Evolutionary conservation across 2,329 filamentous ascomycete genomes (phyloP).

Genomic region (Talaromyces funiculosus): DNA sequence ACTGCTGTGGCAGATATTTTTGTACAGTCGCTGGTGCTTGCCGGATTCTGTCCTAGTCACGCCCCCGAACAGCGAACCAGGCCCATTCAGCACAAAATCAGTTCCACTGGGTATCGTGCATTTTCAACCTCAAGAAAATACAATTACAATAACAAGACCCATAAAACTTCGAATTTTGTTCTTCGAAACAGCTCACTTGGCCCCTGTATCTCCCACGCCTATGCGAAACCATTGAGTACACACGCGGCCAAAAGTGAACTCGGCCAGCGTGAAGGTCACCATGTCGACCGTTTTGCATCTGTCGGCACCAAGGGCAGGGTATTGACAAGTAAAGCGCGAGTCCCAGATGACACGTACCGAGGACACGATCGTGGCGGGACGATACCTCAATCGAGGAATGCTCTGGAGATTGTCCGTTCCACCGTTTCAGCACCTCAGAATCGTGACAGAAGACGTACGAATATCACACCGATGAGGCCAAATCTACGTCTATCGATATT

Average conservation of each 20-base stretch:
- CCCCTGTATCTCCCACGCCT: background rate
- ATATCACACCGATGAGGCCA: background rate
- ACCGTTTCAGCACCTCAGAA: background rate
- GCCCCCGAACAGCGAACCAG: slow-evolving; percentile 23
- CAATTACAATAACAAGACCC: background rate
- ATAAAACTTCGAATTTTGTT: background rate
- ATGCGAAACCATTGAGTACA: slow-evolving; percentile 9
- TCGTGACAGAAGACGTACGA: background rate
- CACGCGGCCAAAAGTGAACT: background rate
- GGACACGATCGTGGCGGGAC: background rate
- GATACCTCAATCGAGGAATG: background rate
- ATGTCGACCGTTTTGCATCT: background rate
- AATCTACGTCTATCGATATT: background rate
- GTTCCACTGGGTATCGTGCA: background rate
- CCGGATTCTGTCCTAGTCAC: slow-evolving; percentile 48
- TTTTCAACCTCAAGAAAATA: background rate
- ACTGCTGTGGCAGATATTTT: slow-evolving; percentile 48
- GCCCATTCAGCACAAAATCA: background rate
- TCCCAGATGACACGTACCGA: background rate
- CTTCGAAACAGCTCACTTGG: background rate
- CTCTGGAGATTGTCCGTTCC: background rate
- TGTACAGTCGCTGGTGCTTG: slow-evolving; percentile 49
- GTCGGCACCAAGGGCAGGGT: background rate
- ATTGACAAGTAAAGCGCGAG: background rate
- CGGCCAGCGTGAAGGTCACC: background rate